These are phyloP conservation scores for Trichoderma koningii DNA, from an alignment of 2,329 filamentous ascomycete species.

Conservation along the genomic window DNA sequence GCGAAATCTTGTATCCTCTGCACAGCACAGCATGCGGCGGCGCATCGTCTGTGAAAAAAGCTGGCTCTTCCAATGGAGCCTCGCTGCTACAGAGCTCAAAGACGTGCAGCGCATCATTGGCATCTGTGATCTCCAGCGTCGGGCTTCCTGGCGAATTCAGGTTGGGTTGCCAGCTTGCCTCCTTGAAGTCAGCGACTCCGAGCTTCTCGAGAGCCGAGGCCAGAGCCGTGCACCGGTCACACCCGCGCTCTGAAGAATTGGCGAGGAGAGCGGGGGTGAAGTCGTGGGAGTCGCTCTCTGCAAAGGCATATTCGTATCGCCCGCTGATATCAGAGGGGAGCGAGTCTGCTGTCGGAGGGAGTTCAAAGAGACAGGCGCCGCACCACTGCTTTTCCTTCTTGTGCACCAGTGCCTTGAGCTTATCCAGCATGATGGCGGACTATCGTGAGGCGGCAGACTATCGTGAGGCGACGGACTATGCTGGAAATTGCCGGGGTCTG, in stretches of 20 bases:
- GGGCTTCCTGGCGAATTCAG: background rate
- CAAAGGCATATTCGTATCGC: conserved; percentile 14
- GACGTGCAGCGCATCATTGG: background rate
- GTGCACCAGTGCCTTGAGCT: conserved; percentile 2
- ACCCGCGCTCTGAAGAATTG: conserved; percentile 11
- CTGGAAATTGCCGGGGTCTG: background rate
- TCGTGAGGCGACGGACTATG: too few species aligned
- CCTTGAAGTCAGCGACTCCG: background rate
- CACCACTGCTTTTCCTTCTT: conserved; percentile 11
- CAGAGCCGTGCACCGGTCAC: conserved; percentile 16
- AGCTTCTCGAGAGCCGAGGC: background rate
- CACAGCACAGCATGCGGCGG: background rate
- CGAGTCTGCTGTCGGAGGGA: conserved; percentile 8
- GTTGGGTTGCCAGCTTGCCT: conserved; percentile 7
- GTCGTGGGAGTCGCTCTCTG: conserved; percentile 4
- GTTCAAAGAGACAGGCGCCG: conserved; percentile 25
- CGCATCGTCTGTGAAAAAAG: background rate
- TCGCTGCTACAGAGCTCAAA: conserved; percentile 17
- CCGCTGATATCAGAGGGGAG: conserved; percentile 4
- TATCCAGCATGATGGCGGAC: conserved; percentile 5
- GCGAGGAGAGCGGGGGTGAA: conserved; percentile 10
- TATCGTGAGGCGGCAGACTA: background rate
- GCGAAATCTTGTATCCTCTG: conserved; percentile 1
- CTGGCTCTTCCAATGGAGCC: background rate
- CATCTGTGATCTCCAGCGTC: background rate